These are phyloP conservation scores for Telfairia occidentalis DNA, from an alignment of 331 rosid genomes.

Conservation along the genomic window DNA sequence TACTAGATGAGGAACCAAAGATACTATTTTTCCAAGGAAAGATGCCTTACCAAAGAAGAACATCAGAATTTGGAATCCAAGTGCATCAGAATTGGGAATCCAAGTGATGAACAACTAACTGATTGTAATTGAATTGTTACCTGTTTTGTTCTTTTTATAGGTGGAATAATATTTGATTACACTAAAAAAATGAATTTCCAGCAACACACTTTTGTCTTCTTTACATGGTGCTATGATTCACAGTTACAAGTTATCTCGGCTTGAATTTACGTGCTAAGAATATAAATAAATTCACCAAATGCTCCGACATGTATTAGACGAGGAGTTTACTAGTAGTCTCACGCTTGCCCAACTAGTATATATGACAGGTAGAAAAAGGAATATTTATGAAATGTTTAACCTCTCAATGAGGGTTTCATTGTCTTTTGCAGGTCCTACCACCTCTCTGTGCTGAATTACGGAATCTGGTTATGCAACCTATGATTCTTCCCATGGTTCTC, in stretches of 20 bases:
- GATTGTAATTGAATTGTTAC: background rate
- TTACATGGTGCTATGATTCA: background rate
- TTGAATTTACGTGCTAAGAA: background rate
- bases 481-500: slow-evolving; percentile 97
- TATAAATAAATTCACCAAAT: background rate
- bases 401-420: slow-evolving; percentile 2
- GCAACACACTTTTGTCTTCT: background rate
- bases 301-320: background rate
- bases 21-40: background rate
- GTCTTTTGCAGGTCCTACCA: slow-evolving; percentile 71
- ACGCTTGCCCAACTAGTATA: background rate
- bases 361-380: background rate
- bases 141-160: background rate
- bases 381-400: slow-evolving; percentile 3
- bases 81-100: background rate
- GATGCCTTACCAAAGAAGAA: background rate
- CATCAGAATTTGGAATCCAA: background rate
- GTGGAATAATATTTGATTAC: background rate
- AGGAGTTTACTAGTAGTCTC: background rate
- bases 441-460: slow-evolving; percentile 99
- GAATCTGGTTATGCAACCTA: slow-evolving; percentile 92
- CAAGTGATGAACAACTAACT: background rate
- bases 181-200: background rate
- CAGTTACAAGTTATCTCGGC: background rate
- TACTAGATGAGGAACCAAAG: background rate